Base-by-base conservation (phyloP, 2,329 filamentous ascomycete genomes). In the Botrytis paeoniae region DNA sequence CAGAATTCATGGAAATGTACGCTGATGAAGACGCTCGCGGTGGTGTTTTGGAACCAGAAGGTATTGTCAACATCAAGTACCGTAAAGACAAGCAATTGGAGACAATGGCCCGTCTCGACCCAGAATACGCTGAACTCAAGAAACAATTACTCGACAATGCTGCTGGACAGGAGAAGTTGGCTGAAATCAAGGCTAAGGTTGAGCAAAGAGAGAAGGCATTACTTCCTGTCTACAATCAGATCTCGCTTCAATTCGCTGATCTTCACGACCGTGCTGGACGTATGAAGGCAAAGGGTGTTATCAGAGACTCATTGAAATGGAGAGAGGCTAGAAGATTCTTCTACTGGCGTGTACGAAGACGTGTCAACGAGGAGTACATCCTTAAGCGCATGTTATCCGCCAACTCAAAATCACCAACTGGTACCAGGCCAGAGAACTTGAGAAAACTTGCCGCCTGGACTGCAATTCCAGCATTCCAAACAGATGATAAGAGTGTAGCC, bases 31-130 rank as follows among this genome's bases (percentile, higher is more conserved):
- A 99, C 77, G 88, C 96, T 73, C 96, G 96, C 75, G 96, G 95
- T 85, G 96, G 96, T 91, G 95, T 99, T 65, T 89, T 99, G 76
- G 96, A 99, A 84, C 96, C 96, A 12, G 96, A 99, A 83, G 96
- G 96, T 86, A 98, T 98, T 81, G 91, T 99, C 73, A 94, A 94
- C 83, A 98, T 99, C 89, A 99, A 98, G 85, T 99, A 95, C 88
- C 93, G 94, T 82, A 95, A 93, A 83, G 95, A 99, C 80, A 97
- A 95, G 86, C 96, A 98, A 85, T 91, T 99, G 35, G 92, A 97
- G 82, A 98, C 95, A 73, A 99, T 99, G 96, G 92, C 94, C 60
- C 95, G 96, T 78, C 89, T 98, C 77, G 96, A 99, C 81, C 86
- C 92, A 2, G 88, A 88, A 62, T 99, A 99, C 79, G 92, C 89